Conservation (phyloP, 495 filamentous ascomycete species). For the Xylaria venustula region DNA sequence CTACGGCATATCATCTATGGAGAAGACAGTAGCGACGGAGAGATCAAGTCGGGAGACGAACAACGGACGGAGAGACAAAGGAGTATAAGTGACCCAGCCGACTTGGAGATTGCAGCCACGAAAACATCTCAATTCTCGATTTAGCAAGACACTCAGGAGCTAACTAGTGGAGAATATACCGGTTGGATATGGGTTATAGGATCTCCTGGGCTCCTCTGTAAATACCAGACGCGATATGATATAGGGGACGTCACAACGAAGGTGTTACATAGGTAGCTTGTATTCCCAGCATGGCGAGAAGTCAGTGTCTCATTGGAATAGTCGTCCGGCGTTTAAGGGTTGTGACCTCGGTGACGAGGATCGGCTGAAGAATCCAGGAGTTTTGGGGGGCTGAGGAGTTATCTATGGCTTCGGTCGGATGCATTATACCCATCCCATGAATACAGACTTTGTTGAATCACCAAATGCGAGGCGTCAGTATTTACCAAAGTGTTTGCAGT, state of each 20-base stretch:
- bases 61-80: constrained; percentile 50
- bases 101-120: constrained; percentile 27
- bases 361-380: not conserved
- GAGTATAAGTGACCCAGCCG: constrained; percentile 49
- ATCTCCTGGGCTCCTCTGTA: constrained; percentile 2
- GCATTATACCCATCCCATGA: constrained; percentile 11
- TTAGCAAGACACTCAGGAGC: constrained; percentile 10
- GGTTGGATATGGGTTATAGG: constrained; percentile 14
- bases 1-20: constrained; percentile 73
- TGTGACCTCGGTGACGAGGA: not conserved
- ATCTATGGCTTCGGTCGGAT: not conserved
- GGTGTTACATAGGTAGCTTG: constrained; percentile 1
- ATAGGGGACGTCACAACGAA: not conserved
- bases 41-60: constrained; percentile 43
- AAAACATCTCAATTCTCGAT: constrained; percentile 21
- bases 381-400: not conserved
- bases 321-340: constrained; percentile 13
- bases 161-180: constrained; percentile 7
- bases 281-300: not conserved
- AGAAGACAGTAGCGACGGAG: constrained; percentile 42
- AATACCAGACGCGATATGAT: constrained; percentile 7
- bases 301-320: constrained; percentile 6
- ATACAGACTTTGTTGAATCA: not conserved
- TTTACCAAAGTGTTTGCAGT: not conserved
- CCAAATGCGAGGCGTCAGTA: not conserved